Evolutionary conservation across 192 early-diverging fungal genomes (phyloP).

Genomic region (Backusella psychrophila): DNA sequence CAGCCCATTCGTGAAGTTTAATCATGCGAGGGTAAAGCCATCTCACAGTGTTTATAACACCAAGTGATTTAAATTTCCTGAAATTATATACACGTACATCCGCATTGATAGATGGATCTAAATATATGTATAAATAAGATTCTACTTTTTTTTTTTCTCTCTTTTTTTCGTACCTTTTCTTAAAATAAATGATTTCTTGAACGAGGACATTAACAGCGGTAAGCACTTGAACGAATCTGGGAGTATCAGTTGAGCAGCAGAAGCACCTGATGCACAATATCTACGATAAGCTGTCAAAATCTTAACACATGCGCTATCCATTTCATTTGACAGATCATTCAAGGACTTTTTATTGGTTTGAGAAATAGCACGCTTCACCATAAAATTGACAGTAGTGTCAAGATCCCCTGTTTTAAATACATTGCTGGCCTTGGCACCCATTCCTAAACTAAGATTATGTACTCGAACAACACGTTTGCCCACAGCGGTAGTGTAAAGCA

Average conservation of each 20-base stretch:
- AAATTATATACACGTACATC: slow-evolving; percentile 83
- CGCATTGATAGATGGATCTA: slow-evolving; percentile 55
- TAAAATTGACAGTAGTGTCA: slow-evolving; percentile 87
- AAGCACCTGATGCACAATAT: slow-evolving; percentile 83
- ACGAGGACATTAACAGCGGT: slow-evolving; percentile 79
- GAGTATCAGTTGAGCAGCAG: slow-evolving; percentile 92
- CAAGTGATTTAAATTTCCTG: slow-evolving; percentile 73
- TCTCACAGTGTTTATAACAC: slow-evolving; percentile 69
- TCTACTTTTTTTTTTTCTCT: not conserved
- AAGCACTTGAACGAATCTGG: slow-evolving; percentile 95
- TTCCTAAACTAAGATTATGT: slow-evolving; percentile 79
- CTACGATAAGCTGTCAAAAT: slow-evolving; percentile 89
- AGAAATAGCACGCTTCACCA: slow-evolving; percentile 77
- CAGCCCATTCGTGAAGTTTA: slow-evolving; percentile 60
- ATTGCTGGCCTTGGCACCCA: slow-evolving; percentile 71
- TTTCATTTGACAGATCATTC: slow-evolving; percentile 71
- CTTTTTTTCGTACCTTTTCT: slow-evolving; percentile 51
- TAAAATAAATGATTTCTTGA: slow-evolving; percentile 83
- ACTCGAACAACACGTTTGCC: slow-evolving; percentile 92
- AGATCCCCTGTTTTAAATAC: slow-evolving; percentile 91
- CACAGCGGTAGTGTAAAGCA: slow-evolving; percentile 90
- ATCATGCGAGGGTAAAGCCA: slow-evolving; percentile 86
- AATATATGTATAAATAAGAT: slow-evolving; percentile 5
- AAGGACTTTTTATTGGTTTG: slow-evolving; percentile 71
- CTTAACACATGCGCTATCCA: slow-evolving; percentile 87